Percentiles rank a stretch among this genome's conserved stretches.
Evolutionary conservation across 352 stramenopile species (phyloP).

Genomic region (Plasmopara muralis): DNA sequence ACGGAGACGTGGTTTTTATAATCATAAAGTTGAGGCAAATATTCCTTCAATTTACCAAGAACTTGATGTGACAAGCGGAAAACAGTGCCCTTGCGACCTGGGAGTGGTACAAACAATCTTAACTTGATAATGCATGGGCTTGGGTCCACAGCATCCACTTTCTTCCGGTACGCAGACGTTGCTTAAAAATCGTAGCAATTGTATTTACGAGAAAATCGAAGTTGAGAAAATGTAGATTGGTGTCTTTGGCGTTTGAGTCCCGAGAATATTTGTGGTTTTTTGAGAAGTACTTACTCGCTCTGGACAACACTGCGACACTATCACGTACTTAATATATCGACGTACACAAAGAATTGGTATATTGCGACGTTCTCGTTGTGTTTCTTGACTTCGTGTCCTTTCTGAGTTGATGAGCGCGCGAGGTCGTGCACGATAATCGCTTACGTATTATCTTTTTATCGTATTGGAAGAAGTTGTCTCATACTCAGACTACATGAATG

Average conservation of each 20-base stretch:
- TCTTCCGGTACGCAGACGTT: slow-evolving; percentile 25
- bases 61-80: slow-evolving; percentile 6
- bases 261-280: slow-evolving; percentile 10
- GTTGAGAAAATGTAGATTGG: slow-evolving; percentile 14
- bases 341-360: slow-evolving; percentile 24
- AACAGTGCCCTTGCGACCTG: slow-evolving; percentile 2
- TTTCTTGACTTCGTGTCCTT: slow-evolving; percentile 18
- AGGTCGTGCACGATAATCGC: slow-evolving; percentile 18
- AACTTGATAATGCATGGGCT: slow-evolving; percentile 22
- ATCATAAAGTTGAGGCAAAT: slow-evolving; percentile 16
- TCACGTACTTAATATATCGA: slow-evolving; percentile 5
- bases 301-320: slow-evolving; percentile 20
- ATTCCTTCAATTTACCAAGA: slow-evolving; percentile 16
- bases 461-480: slow-evolving; percentile 6
- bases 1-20: slow-evolving; percentile 22
- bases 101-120: slow-evolving; percentile 11
- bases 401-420: slow-evolving; percentile 11
- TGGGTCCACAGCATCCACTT: slow-evolving; percentile 28
- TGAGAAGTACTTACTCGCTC: slow-evolving; percentile 27
- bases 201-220: slow-evolving; percentile 14
- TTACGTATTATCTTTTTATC: slow-evolving; percentile 8
- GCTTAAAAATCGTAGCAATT: slow-evolving; percentile 15
- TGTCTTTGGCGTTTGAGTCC: slow-evolving; percentile 12
- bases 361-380: slow-evolving; percentile 23
- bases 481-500: slow-evolving; percentile 8